Evolutionary conservation across 495 filamentous ascomycete species (phyloP), one percentile per base, ranked within the genome.

Genomic region (Chlorociboria aeruginascens): DNA sequence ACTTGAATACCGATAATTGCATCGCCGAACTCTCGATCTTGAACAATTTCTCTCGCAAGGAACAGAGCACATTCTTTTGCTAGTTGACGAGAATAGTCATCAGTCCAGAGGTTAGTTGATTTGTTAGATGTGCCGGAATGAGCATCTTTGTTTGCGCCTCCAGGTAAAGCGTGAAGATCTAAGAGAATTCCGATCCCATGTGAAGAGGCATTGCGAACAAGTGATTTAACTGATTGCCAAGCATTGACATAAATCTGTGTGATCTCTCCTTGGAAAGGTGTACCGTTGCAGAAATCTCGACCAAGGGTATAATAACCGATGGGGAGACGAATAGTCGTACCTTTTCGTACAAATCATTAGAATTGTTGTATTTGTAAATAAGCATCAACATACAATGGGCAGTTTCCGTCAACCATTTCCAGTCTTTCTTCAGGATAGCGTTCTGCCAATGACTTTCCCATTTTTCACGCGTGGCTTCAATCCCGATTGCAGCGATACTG

Each of bases 221-320:
- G 54, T 8, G 54, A 49, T 40, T 62, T 63, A 12, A 54, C 55
- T 8, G 42, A 47, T 71, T 60, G 37, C 76, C 76, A 79, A 14
- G 73, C 73, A 45, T 66, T 62, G 37, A 41, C 33, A 54, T 78
- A 80, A 7, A 79, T 68, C 20, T 52, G 35, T 1, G 60, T 48
- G 1, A 25, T 25, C 9, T 63, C 57, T 0, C 58, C 46, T 28
- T 66, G 66, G 51, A 78, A 80, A 8, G 65, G 59, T 1, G 74
- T 79, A n/a, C 61, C 63, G 6, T 57, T 30, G 49, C 64, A 69
- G 54, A 68, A 78, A 12, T 54, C 40, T 0, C 66, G 65, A 0
- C 69, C 71, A 10, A 79, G 65, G 3, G 68, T 73, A 49, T 67
- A 78, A 55, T 70, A 76, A 6, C 75, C 74, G 31, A 81, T 66